Percentiles rank a stretch among this genome's conserved stretches.
Evolutionary conservation across 1,139 yeast species (phyloP).

Genomic region (Zygosaccharomyces sapae): DNA sequence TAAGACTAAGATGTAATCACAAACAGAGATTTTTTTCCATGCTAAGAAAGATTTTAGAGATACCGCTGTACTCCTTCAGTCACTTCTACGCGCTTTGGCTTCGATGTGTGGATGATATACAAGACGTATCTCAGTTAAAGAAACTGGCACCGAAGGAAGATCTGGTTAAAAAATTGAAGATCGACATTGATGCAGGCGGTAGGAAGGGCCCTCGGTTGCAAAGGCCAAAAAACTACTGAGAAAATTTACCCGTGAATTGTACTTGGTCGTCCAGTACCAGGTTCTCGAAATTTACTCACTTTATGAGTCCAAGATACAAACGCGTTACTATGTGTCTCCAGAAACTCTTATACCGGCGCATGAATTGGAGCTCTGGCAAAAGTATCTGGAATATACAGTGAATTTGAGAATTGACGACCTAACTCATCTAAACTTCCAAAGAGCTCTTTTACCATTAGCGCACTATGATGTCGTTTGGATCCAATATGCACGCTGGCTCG

Average conservation of each 20-base stretch:
- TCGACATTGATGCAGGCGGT: conserved; percentile 25
- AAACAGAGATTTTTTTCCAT: conserved; percentile 44
- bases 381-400: conserved; percentile 30
- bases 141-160: conserved; percentile 32
- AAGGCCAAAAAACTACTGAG: conserved; percentile 29
- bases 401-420: conserved; percentile 21
- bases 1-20: conserved; percentile 40
- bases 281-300: conserved; percentile 31
- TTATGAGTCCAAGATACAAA: conserved; percentile 31
- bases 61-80: conserved; percentile 76
- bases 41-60: conserved; percentile 57
- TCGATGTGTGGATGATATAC: conserved; percentile 40
- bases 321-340: conserved; percentile 28
- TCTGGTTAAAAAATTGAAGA: conserved; percentile 33
- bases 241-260: conserved; percentile 34
- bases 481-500: conserved; percentile 33
- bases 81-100: conserved; percentile 50
- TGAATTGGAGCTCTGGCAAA: conserved; percentile 30
- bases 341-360: conserved; percentile 26
- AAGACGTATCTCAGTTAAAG: conserved; percentile 34
- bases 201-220: conserved; percentile 32
- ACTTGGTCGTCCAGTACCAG: conserved; percentile 33
- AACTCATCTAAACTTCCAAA: conserved; percentile 31
- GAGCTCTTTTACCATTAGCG: conserved; percentile 32
- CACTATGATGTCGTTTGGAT: conserved; percentile 35